Percentiles rank a stretch among this genome's conserved stretches.
Evolutionary conservation across 2,329 filamentous ascomycete species (phyloP).

Genomic region (Pseudocercospora pini-densiflorae): DNA sequence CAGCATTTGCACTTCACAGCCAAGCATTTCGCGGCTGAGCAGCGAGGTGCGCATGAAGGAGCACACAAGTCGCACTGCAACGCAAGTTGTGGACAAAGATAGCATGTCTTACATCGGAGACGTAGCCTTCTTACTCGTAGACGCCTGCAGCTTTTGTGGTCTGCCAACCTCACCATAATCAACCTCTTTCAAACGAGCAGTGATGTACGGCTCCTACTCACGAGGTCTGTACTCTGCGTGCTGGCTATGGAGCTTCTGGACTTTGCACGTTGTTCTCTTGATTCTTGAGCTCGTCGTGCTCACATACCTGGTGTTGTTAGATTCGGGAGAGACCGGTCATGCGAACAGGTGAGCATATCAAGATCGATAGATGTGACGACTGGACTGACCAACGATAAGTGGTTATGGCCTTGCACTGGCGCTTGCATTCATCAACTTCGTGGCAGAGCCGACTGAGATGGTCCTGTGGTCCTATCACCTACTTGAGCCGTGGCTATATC

Average conservation of each 20-base stretch:
- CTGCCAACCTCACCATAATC: not conserved
- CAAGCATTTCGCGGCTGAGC: not conserved
- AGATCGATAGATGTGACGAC: not conserved
- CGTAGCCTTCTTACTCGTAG: not conserved
- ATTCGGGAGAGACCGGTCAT: slow-evolving; percentile 3
- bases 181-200: not conserved
- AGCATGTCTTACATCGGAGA: not conserved
- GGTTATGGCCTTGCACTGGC: slow-evolving; percentile 10
- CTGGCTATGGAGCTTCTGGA: slow-evolving; percentile 18
- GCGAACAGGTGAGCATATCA: slow-evolving; percentile 6
- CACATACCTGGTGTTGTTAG: slow-evolving; percentile 11
- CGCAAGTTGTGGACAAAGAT: not conserved
- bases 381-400: slow-evolving; percentile 12
- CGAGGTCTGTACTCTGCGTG: slow-evolving; percentile 13
- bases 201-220: slow-evolving; percentile 13
- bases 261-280: slow-evolving; percentile 14
- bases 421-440: slow-evolving; percentile 17
- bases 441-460: slow-evolving; percentile 25
- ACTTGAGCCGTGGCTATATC: slow-evolving; percentile 27
- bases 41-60: not conserved
- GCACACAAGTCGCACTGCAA: not conserved
- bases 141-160: not conserved
- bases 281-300: slow-evolving; percentile 11
- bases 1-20: not conserved
- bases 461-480: slow-evolving; percentile 27